Evolutionary conservation across 1,139 yeast genomes (phyloP).

Genomic region (Debaryomyces subglobosus): DNA sequence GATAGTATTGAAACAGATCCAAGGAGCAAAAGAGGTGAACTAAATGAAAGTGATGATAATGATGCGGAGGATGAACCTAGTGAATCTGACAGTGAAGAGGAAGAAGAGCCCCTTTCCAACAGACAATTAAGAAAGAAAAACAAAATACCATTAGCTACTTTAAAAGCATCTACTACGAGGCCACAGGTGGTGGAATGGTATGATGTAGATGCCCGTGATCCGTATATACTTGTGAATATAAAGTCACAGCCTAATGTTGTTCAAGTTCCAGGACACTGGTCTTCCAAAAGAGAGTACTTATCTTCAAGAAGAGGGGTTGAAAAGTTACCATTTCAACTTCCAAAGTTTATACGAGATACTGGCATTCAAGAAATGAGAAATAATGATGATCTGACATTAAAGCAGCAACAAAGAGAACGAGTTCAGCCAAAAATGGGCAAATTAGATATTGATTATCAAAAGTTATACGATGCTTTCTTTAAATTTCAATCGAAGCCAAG

Average conservation of each 20-base stretch:
- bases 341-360: constrained; percentile 76
- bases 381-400: constrained; percentile 55
- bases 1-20: constrained; percentile 13
- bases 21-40: constrained; percentile 13
- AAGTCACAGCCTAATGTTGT: constrained; percentile 70
- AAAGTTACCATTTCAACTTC: constrained; percentile 74
- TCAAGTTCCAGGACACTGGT: constrained; percentile 88
- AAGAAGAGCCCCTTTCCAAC: constrained; percentile 23
- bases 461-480: constrained; percentile 85
- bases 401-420: constrained; percentile 78
- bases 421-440: constrained; percentile 91
- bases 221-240: constrained; percentile 62
- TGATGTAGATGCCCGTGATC: constrained; percentile 85
- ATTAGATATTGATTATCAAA: constrained; percentile 83
- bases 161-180: constrained; percentile 59
- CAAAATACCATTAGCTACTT: constrained; percentile 66
- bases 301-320: constrained; percentile 72
- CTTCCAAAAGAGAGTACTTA: constrained; percentile 75
- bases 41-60: constrained; percentile 33
- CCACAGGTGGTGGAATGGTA: constrained; percentile 87
- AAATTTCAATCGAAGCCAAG: constrained; percentile 76
- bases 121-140: constrained; percentile 52
- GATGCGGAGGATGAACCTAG: constrained; percentile 13
- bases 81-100: constrained; percentile 11
- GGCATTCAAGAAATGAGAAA: constrained; percentile 90